A percentile compares a stretch with the other conserved stretches of the same genome.
These are phyloP conservation scores for Kregervanrija fluxuum DNA, from an alignment of 805 yeast genomes.

Conservation along the genomic window DNA sequence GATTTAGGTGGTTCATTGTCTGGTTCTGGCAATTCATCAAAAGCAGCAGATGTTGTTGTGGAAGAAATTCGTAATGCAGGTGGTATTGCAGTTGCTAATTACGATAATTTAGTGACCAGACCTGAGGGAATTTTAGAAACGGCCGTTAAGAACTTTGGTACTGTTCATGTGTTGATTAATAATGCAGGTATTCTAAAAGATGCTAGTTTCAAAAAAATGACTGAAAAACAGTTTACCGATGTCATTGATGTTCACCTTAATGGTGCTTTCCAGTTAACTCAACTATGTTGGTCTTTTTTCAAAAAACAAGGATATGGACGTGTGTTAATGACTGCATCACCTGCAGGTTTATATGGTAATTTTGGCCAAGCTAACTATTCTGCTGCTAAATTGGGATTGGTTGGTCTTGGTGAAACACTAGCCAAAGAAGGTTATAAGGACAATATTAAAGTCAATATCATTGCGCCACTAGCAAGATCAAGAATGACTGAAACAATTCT, in stretches of 20 bases:
- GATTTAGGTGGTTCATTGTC: conserved; percentile 82
- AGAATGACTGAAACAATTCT: conserved; percentile 91
- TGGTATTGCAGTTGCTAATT: conserved; percentile 88
- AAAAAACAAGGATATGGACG: conserved; percentile 82
- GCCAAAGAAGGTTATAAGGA: conserved; percentile 89
- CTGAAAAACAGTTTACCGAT: conserved; percentile 66
- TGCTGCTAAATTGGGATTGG: conserved; percentile 83
- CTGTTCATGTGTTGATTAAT: conserved; percentile 82
- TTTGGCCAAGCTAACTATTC: conserved; percentile 96
- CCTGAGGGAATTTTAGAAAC: conserved; percentile 82
- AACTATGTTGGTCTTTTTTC: conserved; percentile 90
- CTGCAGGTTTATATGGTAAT: conserved; percentile 95
- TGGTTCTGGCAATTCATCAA: conserved; percentile 62
- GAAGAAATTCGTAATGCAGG: conserved; percentile 70
- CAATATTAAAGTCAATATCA: conserved; percentile 77
- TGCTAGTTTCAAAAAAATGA: conserved; percentile 79
- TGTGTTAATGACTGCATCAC: conserved; percentile 88
- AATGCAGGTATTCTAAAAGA: conserved; percentile 95
- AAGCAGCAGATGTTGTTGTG: conserved; percentile 86
- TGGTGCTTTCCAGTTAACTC: conserved; percentile 80
- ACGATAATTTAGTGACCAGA: conserved; percentile 76
- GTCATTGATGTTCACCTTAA: conserved; percentile 83
- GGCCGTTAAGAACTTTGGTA: conserved; percentile 80
- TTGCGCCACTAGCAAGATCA: conserved; percentile 93
- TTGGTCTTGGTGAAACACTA: conserved; percentile 88